Base-by-base conservation (phyloP, 176 grass and related monocot species). In the Eremochloa ophiuroides region DNA sequence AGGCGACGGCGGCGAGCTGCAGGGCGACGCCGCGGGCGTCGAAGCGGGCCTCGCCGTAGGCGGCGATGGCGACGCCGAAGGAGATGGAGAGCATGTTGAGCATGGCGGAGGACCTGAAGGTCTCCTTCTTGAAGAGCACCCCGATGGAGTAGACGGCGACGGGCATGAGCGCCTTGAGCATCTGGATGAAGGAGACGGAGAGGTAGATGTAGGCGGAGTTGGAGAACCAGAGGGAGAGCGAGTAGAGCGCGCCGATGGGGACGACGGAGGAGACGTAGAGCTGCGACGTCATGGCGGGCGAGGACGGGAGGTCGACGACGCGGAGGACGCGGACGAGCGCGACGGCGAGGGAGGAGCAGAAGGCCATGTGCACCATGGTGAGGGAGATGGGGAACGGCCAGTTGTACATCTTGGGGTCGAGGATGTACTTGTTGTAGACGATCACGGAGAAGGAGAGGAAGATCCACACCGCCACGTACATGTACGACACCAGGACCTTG, bases 361-460 rank as follows among this genome's bases (percentile, higher is more conserved):
- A 98, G 60, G 86, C 88, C 92, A 98, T 98, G 71, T 98, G 95
- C 51, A 98, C 85, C 88, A 98, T 93, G 88, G 95, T 98, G 74
- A 98, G 95, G 0, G 92, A 93, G 88, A 98, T 95, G 27, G 95
- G 95, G 90, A 98, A 98, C 10, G 92, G 88, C 95, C 95, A 98
- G 75, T 86, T 88, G 84, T 98, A 98, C 92, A 98, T 95, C 90
- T 93, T 95, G 34, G 95, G 95, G 77, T 98, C 95, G 33, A 95
- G 88, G 88, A 98, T 93, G 88, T 98, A 98, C 88, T 98, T 98
- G 95, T 98, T 98, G 92, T 88, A 98, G 62, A 98, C 88, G 88
- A 98, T 98, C 47, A 98, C 95, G 11, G 90, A 27, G 86, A 98
- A 98, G 90, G 87, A 92, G 66, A 98, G 90, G 78, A 93, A 89